Conservation (phyloP, 345 rosid species). For the Linum usitatissimum region DNA sequence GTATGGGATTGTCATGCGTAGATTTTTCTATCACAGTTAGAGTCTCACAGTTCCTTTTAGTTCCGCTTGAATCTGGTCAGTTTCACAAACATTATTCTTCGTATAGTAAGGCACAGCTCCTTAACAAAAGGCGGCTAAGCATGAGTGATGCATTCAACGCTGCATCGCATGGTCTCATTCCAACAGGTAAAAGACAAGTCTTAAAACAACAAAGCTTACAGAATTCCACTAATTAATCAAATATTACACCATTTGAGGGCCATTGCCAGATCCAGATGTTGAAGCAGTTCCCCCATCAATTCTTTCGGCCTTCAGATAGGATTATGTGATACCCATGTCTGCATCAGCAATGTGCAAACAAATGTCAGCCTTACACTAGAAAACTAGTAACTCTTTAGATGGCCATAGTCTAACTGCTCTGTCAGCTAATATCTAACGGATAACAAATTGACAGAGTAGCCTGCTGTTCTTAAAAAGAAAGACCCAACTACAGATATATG, state of each 20-base stretch:
- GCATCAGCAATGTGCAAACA: slow-evolving; percentile 14
- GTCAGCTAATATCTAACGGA: not conserved
- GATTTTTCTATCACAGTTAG: too few species aligned
- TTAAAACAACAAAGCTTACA: not conserved
- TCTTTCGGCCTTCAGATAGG: slow-evolving; percentile 77
- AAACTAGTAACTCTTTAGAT: not conserved
- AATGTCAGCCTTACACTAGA: not conserved
- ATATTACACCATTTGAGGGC: not conserved
- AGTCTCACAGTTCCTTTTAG: too few species aligned
- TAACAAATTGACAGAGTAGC: too few species aligned
- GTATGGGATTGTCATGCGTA: too few species aligned
- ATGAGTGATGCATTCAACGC: too few species aligned
- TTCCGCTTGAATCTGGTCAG: too few species aligned
- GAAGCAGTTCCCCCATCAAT: slow-evolving; percentile 25
- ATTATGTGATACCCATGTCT: slow-evolving; percentile 92
- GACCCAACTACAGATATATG: too few species aligned
- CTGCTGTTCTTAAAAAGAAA: too few species aligned
- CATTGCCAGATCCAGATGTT: not conserved
- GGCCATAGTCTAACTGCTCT: not conserved
- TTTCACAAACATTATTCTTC: too few species aligned
- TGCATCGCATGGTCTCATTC: not conserved
- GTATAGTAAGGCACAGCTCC: too few species aligned
- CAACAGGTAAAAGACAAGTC: not conserved
- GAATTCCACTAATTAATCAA: not conserved
- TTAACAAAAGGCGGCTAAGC: too few species aligned